Conservation (phyloP, 2,329 filamentous ascomycete genomes). For the Cercospora sojina region DNA sequence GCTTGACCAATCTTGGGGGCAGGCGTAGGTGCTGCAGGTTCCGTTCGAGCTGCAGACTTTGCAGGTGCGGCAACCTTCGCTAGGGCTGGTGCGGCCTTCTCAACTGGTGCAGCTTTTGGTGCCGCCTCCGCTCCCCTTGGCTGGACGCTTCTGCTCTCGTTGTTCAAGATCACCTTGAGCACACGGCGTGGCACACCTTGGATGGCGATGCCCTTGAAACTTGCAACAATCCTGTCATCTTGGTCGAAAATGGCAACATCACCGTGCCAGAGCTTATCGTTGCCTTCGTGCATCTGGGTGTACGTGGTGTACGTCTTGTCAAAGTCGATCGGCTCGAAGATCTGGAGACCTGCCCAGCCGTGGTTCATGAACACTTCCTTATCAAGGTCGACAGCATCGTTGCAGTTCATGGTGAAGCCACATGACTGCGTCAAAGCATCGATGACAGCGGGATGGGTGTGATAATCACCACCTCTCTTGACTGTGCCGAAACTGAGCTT, state of each 20-base stretch:
- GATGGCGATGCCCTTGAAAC: background rate
- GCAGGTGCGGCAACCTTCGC: background rate
- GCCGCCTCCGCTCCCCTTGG: background rate
- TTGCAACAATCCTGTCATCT: background rate
- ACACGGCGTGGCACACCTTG: background rate
- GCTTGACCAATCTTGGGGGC: conserved; percentile 19
- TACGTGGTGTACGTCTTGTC: conserved; percentile 36
- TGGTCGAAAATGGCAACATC: background rate
- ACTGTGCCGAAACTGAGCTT: background rate
- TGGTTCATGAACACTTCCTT: conserved; percentile 39
- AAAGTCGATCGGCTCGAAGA: conserved; percentile 30
- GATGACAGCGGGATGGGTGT: background rate
- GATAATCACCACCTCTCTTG: background rate
- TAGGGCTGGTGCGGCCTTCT: background rate
- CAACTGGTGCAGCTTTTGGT: background rate
- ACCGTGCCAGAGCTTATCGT: conserved; percentile 27
- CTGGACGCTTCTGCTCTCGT: conserved; percentile 7
- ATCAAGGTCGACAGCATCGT: conserved; percentile 29
- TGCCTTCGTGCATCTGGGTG: conserved; percentile 28
- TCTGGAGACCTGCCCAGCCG: conserved; percentile 34
- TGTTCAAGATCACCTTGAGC: conserved; percentile 2
- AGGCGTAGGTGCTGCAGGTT: background rate
- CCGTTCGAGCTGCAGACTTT: background rate
- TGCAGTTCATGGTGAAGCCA: conserved; percentile 23
- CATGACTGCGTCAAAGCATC: conserved; percentile 29